Evolutionary conservation across 148 eudicot genomes (phyloP).

Genomic region (Chenopodium formosanum): DNA sequence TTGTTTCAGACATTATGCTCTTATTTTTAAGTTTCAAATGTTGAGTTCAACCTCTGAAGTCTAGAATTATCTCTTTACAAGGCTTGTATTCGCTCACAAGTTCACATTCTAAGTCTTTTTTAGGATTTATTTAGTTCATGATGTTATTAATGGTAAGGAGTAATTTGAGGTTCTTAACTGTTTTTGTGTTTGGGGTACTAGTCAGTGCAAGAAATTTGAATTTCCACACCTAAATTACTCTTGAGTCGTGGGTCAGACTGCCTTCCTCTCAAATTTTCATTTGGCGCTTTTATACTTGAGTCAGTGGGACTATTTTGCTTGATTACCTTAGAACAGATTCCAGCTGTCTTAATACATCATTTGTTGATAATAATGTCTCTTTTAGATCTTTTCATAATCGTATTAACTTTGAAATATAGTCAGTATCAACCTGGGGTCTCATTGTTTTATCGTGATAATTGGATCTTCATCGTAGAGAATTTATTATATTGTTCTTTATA

Average conservation of each 20-base stretch:
- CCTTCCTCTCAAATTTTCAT: background rate
- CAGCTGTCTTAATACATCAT: conserved; percentile 10
- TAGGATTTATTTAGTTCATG: background rate
- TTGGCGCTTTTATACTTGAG: background rate
- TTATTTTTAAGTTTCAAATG: background rate
- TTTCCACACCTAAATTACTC: background rate
- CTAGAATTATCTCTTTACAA: background rate
- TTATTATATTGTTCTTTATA: background rate
- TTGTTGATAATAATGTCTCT: background rate
- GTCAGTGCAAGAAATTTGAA: background rate
- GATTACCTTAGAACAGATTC: conserved; percentile 11
- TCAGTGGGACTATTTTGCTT: background rate
- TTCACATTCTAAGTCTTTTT: background rate
- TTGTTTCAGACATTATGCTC: background rate
- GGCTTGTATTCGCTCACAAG: background rate
- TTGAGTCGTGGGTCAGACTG: background rate
- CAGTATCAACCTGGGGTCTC: background rate
- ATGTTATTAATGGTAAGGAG: background rate
- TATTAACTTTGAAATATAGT: background rate
- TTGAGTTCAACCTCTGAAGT: background rate
- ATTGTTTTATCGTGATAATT: background rate
- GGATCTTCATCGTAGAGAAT: background rate
- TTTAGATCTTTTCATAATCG: background rate
- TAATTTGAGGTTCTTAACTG: background rate
- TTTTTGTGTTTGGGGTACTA: background rate